A percentile compares a stretch with the other conserved stretches of the same genome.
Evolutionary conservation across 257 asterid genomes (phyloP).

Genomic region (Solanum habrochaites): DNA sequence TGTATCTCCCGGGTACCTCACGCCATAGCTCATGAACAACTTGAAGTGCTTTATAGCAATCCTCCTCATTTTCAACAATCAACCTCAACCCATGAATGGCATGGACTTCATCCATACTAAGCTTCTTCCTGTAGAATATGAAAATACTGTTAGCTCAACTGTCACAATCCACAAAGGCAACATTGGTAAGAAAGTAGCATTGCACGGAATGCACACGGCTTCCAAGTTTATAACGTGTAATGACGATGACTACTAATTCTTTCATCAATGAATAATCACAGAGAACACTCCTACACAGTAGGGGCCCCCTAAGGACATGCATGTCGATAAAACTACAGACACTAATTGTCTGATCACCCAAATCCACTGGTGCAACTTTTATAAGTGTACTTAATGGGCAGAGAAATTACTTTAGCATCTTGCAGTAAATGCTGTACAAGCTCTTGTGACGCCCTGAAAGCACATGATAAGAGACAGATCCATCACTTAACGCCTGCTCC

Average conservation of each 20-base stretch:
- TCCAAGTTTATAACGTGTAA: background rate
- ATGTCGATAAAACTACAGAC: background rate
- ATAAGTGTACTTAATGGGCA: background rate
- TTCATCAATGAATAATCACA: background rate
- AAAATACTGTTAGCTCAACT: background rate
- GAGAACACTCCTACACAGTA: background rate
- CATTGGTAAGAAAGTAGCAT: background rate
- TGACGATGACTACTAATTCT: background rate
- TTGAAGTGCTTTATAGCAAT: conserved; percentile 74
- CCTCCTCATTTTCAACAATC: conserved; percentile 82
- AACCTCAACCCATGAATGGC: conserved; percentile 86
- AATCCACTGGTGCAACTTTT: background rate
- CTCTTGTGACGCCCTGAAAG: conserved; percentile 85
- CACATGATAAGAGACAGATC: conserved; percentile 39
- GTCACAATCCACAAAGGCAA: background rate
- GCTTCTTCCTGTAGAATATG: conserved; percentile 58
- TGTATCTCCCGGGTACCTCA: conserved; percentile 80
- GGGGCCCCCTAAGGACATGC: background rate
- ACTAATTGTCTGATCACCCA: background rate
- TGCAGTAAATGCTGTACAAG: conserved; percentile 80
- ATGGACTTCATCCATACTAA: conserved; percentile 78
- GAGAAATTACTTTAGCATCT: conserved; percentile 69
- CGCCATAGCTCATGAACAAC: conserved; percentile 72
- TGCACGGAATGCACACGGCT: background rate
- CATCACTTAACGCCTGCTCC: conserved; percentile 52